Evolutionary conservation across 768 basidiomycete genomes (phyloP), one percentile per base, ranked within the genome.

Genomic region (Imleria badia): DNA sequence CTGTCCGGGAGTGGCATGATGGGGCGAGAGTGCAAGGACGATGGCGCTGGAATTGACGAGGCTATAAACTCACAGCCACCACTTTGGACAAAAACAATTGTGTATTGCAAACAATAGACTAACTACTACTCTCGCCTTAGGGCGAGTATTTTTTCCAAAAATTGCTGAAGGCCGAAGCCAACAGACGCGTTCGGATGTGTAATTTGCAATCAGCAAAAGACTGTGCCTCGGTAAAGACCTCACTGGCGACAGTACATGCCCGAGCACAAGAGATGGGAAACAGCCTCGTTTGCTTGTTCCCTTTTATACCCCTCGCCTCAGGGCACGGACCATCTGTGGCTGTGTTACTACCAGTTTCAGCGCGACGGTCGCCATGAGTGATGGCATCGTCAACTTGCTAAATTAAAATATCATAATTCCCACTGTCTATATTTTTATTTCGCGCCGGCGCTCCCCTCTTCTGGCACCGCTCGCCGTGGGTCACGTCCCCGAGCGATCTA

Each of bases 141-240:
- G 5, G 10, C 17, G 36, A 38, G 36, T n/a, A 9, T 4, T 17
- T 20, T 83, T 82, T 76, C 83, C 89, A 91, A 92, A 91, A 91
- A 91, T 91, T 91, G 86, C 87, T 86, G 81, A 76, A 80, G 81
- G 85, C 87, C 86, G 77, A 88, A 90, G 87, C 86, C 79, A 71
- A 84, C 81, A 87, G 88, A 91, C 87, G 88, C 73, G 87, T 91
- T 89, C 87, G 89, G 89, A 91, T 91, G 88, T 89, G 81, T 90
- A 91, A 89, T 91, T 91, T 91, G 89, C 89, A 91, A 91, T 86
- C 86, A 91, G 88, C 89, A 90, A 91, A 89, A 78, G 81, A 89
- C 87, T 89, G 85, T 87, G 86, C 84, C 87, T 92, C 90, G 86
- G 89, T 91, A 88, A 78, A 84, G 80, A 92, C 90, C 87, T 92